Evolutionary conservation across 768 basidiomycete species (phyloP).

Genomic region (Panus rudis): DNA sequence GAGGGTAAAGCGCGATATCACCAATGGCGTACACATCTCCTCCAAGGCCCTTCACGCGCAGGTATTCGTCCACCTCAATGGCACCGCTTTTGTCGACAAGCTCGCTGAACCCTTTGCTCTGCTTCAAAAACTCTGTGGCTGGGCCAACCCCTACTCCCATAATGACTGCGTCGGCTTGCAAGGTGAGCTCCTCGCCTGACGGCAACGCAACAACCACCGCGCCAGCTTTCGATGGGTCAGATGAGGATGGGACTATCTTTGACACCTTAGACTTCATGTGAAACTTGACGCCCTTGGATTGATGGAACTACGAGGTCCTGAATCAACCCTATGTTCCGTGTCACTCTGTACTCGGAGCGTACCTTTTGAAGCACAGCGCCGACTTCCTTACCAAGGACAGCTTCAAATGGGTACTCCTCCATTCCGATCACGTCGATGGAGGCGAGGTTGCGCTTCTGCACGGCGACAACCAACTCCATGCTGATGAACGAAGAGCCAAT

Average conservation of each 20-base stretch:
- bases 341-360: not conserved
- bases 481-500: slow-evolving; percentile 90
- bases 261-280: slow-evolving; percentile 66
- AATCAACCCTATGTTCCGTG: not conserved
- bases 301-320: slow-evolving; percentile 55
- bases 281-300: slow-evolving; percentile 80
- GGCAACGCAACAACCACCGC: slow-evolving; percentile 30
- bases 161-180: slow-evolving; percentile 72
- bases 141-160: slow-evolving; percentile 86
- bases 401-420: slow-evolving; percentile 75
- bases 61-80: slow-evolving; percentile 67
- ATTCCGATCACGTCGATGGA: slow-evolving; percentile 81
- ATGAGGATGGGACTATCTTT: slow-evolving; percentile 37
- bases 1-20: slow-evolving; percentile 79
- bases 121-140: slow-evolving; percentile 72
- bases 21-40: slow-evolving; percentile 63
- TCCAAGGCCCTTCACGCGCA: slow-evolving; percentile 48
- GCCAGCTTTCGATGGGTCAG: slow-evolving; percentile 15
- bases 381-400: slow-evolving; percentile 73
- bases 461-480: slow-evolving; percentile 83
- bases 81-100: slow-evolving; percentile 68
- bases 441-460: slow-evolving; percentile 66
- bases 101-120: slow-evolving; percentile 47
- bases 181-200: slow-evolving; percentile 54
- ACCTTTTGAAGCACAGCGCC: slow-evolving; percentile 76